Evolutionary conservation across 2,329 filamentous ascomycete species (phyloP).

Genomic region (Pseudopyricularia javanii): DNA sequence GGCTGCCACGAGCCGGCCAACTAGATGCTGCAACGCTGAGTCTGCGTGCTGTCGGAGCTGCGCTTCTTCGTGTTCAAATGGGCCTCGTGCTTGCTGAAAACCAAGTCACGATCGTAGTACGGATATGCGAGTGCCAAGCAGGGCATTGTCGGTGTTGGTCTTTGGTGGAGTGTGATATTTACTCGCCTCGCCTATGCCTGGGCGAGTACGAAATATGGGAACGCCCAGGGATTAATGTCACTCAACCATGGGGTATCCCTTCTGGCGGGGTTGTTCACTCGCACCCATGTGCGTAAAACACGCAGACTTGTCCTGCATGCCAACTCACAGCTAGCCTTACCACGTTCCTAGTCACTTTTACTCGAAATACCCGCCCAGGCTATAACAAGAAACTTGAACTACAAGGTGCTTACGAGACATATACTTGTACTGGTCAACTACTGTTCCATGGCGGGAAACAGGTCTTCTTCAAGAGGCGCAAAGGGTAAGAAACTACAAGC

Average conservation of each 20-base stretch:
- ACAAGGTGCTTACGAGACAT: neutral
- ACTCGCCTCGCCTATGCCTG: no score
- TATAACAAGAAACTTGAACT: neutral
- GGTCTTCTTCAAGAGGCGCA: neutral
- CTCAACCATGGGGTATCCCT: no score
- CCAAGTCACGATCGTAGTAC: neutral
- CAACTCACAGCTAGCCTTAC: neutral
- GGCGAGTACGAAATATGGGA: no score
- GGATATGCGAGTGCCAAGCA: neutral
- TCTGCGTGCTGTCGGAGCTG: neutral
- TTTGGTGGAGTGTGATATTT: no score
- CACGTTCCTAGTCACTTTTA: neutral
- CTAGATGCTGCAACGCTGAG: neutral
- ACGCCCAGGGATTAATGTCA: no score
- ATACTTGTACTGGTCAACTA: neutral
- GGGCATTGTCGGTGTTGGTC: no score
- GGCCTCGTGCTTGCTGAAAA: neutral
- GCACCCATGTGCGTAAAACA: no score
- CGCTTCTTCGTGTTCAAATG: neutral
- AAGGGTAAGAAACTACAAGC: neutral
- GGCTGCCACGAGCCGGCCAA: neutral
- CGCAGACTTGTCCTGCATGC: no score
- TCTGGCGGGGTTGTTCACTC: no score
- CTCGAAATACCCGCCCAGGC: neutral
- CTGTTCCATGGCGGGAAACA: neutral